These are phyloP conservation scores for Zoysia matrella DNA, from an alignment of 202 grass and related monocot species.

Conservation along the genomic window DNA sequence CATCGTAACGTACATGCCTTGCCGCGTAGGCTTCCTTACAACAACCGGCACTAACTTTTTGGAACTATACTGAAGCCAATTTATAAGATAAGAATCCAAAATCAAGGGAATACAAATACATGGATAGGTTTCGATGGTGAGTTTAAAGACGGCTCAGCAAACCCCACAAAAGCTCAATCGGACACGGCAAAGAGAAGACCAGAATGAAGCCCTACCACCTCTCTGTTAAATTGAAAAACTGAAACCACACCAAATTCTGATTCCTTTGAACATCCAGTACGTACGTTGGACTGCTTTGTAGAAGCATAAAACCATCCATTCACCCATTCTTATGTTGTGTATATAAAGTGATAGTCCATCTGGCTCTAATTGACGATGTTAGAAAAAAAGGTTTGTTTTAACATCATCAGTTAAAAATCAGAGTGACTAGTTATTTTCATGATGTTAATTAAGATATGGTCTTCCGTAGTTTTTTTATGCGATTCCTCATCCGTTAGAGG, in stretches of 20 bases:
- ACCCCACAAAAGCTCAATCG: neutral
- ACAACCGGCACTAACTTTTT: conserved; percentile 12
- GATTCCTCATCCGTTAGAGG: neutral
- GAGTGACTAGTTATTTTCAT: neutral
- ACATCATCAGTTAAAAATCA: neutral
- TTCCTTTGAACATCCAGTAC: neutral
- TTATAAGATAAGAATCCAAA: neutral
- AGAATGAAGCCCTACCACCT: neutral
- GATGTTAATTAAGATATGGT: neutral
- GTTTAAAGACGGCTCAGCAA: neutral
- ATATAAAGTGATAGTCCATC: neutral
- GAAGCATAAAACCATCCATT: neutral
- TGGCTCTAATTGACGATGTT: neutral
- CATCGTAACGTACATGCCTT: conserved; percentile 9
- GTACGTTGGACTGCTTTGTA: neutral
- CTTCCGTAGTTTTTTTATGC: neutral
- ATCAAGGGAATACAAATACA: neutral
- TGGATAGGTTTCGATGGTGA: neutral
- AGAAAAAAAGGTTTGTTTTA: neutral
- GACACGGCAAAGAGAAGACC: neutral
- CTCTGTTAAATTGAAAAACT: neutral
- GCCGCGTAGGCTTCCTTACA: conserved; percentile 24
- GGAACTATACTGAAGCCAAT: neutral
- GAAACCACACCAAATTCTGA: neutral
- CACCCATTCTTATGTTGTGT: neutral